Evolutionary conservation across 2,329 filamentous ascomycete species (phyloP), one percentile per base, ranked within the genome.

Genomic region (Talaromyces sp.): DNA sequence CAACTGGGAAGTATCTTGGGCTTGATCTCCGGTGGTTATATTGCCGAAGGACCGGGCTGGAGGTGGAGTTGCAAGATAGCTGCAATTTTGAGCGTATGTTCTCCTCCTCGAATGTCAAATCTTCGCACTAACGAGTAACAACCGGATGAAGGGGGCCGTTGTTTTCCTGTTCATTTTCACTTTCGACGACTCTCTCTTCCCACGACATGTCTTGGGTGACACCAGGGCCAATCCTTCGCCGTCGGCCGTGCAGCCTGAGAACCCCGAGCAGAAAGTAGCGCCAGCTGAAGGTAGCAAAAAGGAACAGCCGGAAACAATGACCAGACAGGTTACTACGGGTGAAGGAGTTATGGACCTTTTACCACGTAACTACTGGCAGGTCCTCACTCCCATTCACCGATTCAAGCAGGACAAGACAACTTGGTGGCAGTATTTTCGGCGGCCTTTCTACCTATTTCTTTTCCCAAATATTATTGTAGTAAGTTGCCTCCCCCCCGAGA

Each of bases 381-480:
- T 67, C 39, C 59, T 69, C 33, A 53, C 69, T 67, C 17, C 61
- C 60, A 53, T 69, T 63, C 41, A 56, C 58, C 21, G 43, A 6
- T 46, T 46, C 13, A 31, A 46, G 3, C 66, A 74, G n/a, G 72
- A 75, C 57, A 61, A 65, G 17, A 75, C 73, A n/a, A 71, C 68
- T 13, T 69, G 66, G 67, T 66, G 64, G n/a, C 73, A 75, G 54
- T 75, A 75, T 60, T 74, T 75, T 17, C 61, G 69, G 67, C 68
- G 73, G 5, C 74, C 73, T 5, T 75, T 75, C 53, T 69, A 70
- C 43, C 70, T 75, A 1, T 74, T 75, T 55, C 65, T 66, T 0
- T 75, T 75, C 40, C 73, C 73, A 3, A 73, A 74, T 28, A 71
- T 75, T 10, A 68, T 75, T 31, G 65, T 75, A 6, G 67, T 71